phyloP scores from a whole-genome alignment of 768 basidiomycete genomes.

The Tricholoma saponaceum region DNA sequence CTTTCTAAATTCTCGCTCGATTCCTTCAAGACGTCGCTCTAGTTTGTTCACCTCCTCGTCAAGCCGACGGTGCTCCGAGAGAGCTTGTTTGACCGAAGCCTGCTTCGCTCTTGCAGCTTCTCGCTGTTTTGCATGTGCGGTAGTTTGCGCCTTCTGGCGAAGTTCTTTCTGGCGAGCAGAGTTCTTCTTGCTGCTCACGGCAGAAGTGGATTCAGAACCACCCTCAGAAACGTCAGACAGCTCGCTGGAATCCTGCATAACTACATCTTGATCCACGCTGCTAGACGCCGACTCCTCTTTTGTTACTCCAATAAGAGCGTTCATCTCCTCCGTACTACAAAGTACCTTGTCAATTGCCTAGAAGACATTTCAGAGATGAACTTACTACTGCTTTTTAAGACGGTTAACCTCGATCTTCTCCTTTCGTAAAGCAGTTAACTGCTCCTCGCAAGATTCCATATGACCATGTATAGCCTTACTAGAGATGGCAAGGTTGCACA shows the following conservation, averaged over 20 bases:
- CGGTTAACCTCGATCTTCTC: constrained; percentile 95
- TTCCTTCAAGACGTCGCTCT: constrained; percentile 75
- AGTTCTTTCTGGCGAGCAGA: constrained; percentile 48
- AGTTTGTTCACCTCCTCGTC: constrained; percentile 87
- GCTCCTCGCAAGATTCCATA: constrained; percentile 88
- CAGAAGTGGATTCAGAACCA: constrained; percentile 56
- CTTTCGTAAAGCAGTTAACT: constrained; percentile 88
- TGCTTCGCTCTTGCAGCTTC: constrained; percentile 76
- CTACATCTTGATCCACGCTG: constrained; percentile 52
- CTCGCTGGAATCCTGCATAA: constrained; percentile 66
- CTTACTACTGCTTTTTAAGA: constrained; percentile 83
- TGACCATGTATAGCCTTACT: constrained; percentile 85
- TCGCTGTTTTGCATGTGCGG: constrained; percentile 74
- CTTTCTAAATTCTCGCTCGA: constrained; percentile 94
- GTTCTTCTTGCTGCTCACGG: constrained; percentile 37
- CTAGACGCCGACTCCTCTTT: constrained; percentile 44
- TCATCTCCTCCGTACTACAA: constrained; percentile 71
- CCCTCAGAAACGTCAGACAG: constrained; percentile 70
- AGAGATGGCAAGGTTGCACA: constrained; percentile 86
- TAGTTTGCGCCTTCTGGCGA: constrained; percentile 47
- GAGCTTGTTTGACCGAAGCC: constrained; percentile 74
- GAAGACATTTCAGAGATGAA: constrained; percentile 13
- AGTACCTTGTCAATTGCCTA: constrained; percentile 9
- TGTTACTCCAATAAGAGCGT: constrained; percentile 50
- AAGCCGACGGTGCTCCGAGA: constrained; percentile 78